Evolutionary conservation across 2,329 filamentous ascomycete species (phyloP).

Genomic region (Calonectria ilicicola): DNA sequence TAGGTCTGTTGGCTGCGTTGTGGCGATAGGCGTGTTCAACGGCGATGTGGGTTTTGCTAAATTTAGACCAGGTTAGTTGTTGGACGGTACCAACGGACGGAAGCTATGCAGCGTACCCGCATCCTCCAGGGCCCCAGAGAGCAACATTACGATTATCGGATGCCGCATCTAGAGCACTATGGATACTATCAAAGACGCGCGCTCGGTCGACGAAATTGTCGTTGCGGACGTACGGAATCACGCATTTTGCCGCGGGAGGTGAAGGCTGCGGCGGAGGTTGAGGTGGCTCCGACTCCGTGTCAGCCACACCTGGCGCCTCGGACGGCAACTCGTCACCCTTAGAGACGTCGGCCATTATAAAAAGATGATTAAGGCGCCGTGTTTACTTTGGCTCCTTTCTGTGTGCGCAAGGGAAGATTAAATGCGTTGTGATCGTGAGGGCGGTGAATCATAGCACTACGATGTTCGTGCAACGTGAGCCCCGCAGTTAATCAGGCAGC

Average conservation of each 20-base stretch:
- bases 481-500: neutral
- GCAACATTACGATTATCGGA: neutral
- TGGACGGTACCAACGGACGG: neutral
- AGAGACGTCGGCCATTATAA: neutral
- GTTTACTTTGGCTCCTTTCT: neutral
- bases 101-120: neutral
- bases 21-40: neutral
- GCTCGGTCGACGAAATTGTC: neutral
- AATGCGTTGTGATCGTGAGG: neutral
- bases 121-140: neutral
- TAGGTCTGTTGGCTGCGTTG: neutral
- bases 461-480: neutral
- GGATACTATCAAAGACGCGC: neutral
- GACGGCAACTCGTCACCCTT: neutral
- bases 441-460: neutral
- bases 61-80: neutral
- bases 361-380: neutral
- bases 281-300: too few relatives aligned
- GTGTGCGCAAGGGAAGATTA: neutral
- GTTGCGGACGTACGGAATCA: neutral
- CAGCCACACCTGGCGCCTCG: neutral
- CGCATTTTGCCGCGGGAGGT: neutral
- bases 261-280: neutral
- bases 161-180: neutral
- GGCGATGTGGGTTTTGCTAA: neutral